Percentiles rank a stretch among this genome's conserved stretches.
phyloP scores from a whole-genome alignment of 2,329 filamentous ascomycete genomes.

The Colletotrichum camelliae region DNA sequence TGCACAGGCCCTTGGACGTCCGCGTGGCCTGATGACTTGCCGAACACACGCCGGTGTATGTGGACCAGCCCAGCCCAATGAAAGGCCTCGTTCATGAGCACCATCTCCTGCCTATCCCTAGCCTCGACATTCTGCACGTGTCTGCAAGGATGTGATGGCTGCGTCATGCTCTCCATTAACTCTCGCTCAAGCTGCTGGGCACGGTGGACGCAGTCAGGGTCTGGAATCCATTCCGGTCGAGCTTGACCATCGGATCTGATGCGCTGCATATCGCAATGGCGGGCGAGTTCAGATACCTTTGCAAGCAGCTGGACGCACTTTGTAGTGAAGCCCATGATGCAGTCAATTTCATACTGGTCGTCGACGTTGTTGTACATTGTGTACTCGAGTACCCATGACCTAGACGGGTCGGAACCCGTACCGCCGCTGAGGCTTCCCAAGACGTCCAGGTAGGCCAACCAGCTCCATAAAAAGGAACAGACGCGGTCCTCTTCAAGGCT shows the following conservation, averaged over 20 bases:
- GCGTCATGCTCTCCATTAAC: slow-evolving; percentile 61
- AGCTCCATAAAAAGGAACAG: slow-evolving; percentile 77
- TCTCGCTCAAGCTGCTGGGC: slow-evolving; percentile 67
- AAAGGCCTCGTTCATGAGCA: slow-evolving; percentile 78
- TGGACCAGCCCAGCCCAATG: slow-evolving; percentile 82
- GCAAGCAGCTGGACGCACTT: slow-evolving; percentile 74
- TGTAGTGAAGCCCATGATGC: slow-evolving; percentile 79
- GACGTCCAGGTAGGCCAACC: slow-evolving; percentile 86
- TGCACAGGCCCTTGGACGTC: slow-evolving; percentile 68
- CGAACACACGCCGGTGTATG: slow-evolving; percentile 75
- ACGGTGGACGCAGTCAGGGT: slow-evolving; percentile 54
- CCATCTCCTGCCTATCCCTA: slow-evolving; percentile 66
- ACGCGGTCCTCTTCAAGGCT: slow-evolving; percentile 61
- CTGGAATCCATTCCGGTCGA: slow-evolving; percentile 62
- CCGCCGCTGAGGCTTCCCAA: slow-evolving; percentile 74
- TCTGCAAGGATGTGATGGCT: slow-evolving; percentile 45
- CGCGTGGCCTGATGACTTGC: slow-evolving; percentile 58
- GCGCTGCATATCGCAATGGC: slow-evolving; percentile 70
- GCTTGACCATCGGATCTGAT: slow-evolving; percentile 50
- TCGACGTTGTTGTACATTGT: slow-evolving; percentile 55
- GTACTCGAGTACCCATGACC: slow-evolving; percentile 55
- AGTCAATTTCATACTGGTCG: slow-evolving; percentile 75
- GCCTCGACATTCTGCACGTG: slow-evolving; percentile 54
- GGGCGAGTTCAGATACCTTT: slow-evolving; percentile 73
- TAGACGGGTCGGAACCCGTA: slow-evolving; percentile 54